Conservation (phyloP, 805 yeast genomes). For the Ogataea haglerorum region DNA sequence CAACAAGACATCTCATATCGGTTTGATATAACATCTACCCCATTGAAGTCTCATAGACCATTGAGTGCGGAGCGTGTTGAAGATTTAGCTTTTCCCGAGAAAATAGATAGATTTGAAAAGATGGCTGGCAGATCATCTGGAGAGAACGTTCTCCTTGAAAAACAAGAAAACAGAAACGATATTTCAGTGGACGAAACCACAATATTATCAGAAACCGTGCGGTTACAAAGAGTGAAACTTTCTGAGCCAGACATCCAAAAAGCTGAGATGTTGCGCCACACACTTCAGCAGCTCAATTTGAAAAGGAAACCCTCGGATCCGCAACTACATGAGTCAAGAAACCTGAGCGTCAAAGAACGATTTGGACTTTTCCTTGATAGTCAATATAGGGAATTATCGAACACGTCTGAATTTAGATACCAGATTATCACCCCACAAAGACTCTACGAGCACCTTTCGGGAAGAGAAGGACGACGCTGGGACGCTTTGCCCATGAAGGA, state of each 20-base stretch:
- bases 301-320: conserved; percentile 2
- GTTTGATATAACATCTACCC: conserved; percentile 12
- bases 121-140: conserved; percentile 26
- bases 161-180: conserved; percentile 1
- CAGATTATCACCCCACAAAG: conserved; percentile 27
- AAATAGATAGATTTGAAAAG: conserved; percentile 30
- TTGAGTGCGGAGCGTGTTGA: conserved; percentile 1
- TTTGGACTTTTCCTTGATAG: conserved; percentile 28
- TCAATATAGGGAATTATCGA: conserved; percentile 26
- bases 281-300: conserved; percentile 3
- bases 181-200: conserved; percentile 1
- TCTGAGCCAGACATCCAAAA: conserved; percentile 6
- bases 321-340: conserved; percentile 3
- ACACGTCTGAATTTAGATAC: conserved; percentile 27
- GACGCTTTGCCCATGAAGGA: conserved; percentile 19
- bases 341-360: conserved; percentile 21
- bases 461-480: conserved; percentile 25
- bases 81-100: conserved; percentile 22
- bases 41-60: conserved; percentile 3
- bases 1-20: neutral
- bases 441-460: conserved; percentile 25
- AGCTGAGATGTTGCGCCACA: neutral
- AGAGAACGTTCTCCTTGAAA: conserved; percentile 12
- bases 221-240: conserved; percentile 5
- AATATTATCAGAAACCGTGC: conserved; percentile 1